Base-by-base conservation (phyloP, 441 rosid species). In the Populus hybrid region DNA sequence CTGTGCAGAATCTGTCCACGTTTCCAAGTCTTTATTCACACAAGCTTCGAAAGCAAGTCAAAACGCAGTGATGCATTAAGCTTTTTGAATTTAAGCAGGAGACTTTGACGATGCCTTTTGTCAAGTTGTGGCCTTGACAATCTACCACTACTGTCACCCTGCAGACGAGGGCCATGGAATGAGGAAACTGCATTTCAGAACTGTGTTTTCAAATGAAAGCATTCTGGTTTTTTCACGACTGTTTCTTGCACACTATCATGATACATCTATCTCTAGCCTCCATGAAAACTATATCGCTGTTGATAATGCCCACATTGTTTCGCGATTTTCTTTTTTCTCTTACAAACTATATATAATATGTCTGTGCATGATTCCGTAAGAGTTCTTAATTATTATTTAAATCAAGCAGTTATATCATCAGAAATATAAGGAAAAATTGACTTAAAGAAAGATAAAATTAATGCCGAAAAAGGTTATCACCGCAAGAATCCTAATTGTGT, bases 71-170 rank as follows among this genome's bases (percentile, higher is more conserved):
- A 30, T 76, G 40, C 50, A 46, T 42, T 20, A 1, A 42, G 5
- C 67, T 40, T n/a, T 64, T 66, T 74, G n/a, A 42, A 16, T 75
- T 75, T 32, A 34, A 21, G 24, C 5, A 74, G 30, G 16, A 57
- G 70, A 28, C 23, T 9, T 18, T 18, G 57, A 46, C 6, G 70
- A 66, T 66, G 61, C 64, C 30, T 73, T n/a, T 73, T 76, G 46
- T 32, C 46, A n/a, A 8, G n/a, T 72, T 21, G 50, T 75, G 72
- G 75, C 36, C 6, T 63, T 16, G 54, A 72, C 72, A 64, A 26
- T 32, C 76, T 72, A 6, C 76, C 76, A 65, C 80, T n/a, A 46
- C 20, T 46, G 32, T 16, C 72, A 30, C 35, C 21, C 1, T 40
- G 42, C 46, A n/a, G 40, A 24, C 65, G 65, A 77, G 32, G 36